These are phyloP conservation scores for Aphanoascus verrucosus DNA, from an alignment of 2,329 filamentous ascomycete genomes.

Conservation along the genomic window DNA sequence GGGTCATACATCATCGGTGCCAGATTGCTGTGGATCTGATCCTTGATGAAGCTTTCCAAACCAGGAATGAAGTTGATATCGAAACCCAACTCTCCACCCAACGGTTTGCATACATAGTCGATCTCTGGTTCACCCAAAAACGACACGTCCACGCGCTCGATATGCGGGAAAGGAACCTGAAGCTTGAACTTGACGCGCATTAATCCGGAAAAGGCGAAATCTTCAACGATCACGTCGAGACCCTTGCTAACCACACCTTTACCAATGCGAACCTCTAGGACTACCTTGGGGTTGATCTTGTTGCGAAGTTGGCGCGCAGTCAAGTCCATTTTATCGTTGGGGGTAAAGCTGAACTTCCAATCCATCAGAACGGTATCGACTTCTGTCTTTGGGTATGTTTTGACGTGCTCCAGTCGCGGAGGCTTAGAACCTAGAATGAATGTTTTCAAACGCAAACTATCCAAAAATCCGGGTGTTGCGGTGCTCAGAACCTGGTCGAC, in stretches of 20 bases:
- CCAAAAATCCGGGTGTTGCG: slow-evolving; percentile 80
- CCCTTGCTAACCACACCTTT: slow-evolving; percentile 97
- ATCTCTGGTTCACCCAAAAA: slow-evolving; percentile 83
- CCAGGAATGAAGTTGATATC: slow-evolving; percentile 99
- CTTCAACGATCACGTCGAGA: slow-evolving; percentile 91
- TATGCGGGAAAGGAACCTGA: slow-evolving; percentile 87
- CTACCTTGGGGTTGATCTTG: slow-evolving; percentile 94
- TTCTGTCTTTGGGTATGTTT: slow-evolving; percentile 91
- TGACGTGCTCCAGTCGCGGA: slow-evolving; percentile 92
- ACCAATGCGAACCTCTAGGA: slow-evolving; percentile 86
- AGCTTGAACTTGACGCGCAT: slow-evolving; percentile 98
- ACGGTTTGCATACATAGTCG: slow-evolving; percentile 95
- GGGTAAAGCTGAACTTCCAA: slow-evolving; percentile 99
- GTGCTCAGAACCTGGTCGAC: slow-evolving; percentile 94
- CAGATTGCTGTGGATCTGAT: slow-evolving; percentile 89
- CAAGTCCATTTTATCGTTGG: slow-evolving; percentile 86
- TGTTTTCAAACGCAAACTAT: slow-evolving; percentile 84
- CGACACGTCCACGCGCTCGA: slow-evolving; percentile 89
- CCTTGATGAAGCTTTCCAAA: slow-evolving; percentile 83
- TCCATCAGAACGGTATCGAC: slow-evolving; percentile 97
- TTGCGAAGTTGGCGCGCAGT: slow-evolving; percentile 81
- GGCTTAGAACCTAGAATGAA: slow-evolving; percentile 93
- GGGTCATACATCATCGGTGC: slow-evolving; percentile 97
- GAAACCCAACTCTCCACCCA: slow-evolving; percentile 93
- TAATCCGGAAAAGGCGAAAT: slow-evolving; percentile 89